A percentile compares a stretch with the other conserved stretches of the same genome.
Conservation (phyloP, 371 early-diverging fungal species). For the Haplosporangium sp. region DNA sequence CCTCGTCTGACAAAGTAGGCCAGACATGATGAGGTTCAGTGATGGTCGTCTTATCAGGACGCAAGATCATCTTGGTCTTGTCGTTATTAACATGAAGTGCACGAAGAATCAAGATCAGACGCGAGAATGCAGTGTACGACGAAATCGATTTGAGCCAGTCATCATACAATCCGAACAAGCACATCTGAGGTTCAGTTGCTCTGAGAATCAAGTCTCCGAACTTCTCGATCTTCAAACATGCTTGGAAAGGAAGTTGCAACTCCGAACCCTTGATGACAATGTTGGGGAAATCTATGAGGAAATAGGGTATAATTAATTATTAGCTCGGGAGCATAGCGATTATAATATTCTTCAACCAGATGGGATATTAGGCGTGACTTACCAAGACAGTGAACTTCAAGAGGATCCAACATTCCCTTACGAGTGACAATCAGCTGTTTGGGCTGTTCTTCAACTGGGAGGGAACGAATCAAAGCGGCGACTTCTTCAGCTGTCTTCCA, state of each 20-base stretch:
- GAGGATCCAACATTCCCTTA: constrained; percentile 99
- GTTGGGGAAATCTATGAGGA: constrained; percentile 94
- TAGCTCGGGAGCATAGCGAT: too few relatives aligned
- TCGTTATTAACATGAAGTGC: constrained; percentile 97
- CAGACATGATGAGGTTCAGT: constrained; percentile 98
- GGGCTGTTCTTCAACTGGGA: constrained; percentile 99
- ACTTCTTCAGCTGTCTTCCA: constrained; percentile 99
- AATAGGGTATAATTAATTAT: neutral
- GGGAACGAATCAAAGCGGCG: constrained; percentile 97
- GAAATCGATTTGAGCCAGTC: constrained; percentile 96
- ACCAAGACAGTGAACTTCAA: constrained; percentile 89
- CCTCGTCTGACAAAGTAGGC: constrained; percentile 95
- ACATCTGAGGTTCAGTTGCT: constrained; percentile 98
- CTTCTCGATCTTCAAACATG: constrained; percentile 97
- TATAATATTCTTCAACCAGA: neutral
- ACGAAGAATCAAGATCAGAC: constrained; percentile 95
- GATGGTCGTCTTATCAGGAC: constrained; percentile 92
- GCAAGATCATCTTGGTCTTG: constrained; percentile 94
- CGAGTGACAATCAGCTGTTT: constrained; percentile 98
- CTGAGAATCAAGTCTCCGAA: constrained; percentile 97
- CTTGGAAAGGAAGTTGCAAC: constrained; percentile 97
- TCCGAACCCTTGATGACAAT: constrained; percentile 98
- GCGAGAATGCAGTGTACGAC: constrained; percentile 98
- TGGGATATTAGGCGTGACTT: constrained; percentile 2
- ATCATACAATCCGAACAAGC: constrained; percentile 89